phyloP scores from a whole-genome alignment of 257 asterid genomes.

The Fraxinus pennsylvanica region DNA sequence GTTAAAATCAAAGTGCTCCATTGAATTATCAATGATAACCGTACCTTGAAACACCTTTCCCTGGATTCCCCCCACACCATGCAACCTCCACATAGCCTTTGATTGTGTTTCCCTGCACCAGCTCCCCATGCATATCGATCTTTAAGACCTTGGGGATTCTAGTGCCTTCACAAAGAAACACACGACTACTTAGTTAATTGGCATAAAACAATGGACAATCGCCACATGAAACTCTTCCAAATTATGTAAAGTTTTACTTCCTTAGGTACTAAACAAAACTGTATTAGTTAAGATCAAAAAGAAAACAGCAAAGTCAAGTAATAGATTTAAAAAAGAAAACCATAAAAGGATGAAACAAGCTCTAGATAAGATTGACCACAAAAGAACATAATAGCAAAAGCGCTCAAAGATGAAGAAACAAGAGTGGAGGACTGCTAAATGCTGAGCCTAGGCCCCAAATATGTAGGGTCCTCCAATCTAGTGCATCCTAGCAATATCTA shows the following conservation, averaged over 20 bases:
- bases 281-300: neutral
- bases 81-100: constrained; percentile 82
- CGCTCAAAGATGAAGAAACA: constrained; percentile 6
- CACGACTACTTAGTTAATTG: constrained; percentile 13
- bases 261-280: neutral
- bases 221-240: constrained; percentile 13
- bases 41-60: constrained; percentile 94
- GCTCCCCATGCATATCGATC: constrained; percentile 77
- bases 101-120: constrained; percentile 79
- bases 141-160: constrained; percentile 86
- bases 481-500: neutral
- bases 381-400: neutral
- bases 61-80: constrained; percentile 99
- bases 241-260: constrained; percentile 8
- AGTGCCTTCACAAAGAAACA: constrained; percentile 63
- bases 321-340: neutral
- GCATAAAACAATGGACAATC: constrained; percentile 1
- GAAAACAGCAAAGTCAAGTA: neutral
- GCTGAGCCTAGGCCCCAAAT: neutral
- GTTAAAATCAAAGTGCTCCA: constrained; percentile 20
- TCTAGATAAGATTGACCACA: neutral
- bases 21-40: constrained; percentile 26
- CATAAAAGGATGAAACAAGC: constrained; percentile 1
- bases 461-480: neutral
- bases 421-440: constrained; percentile 5